Percentiles rank a stretch among this genome's conserved stretches.
These are phyloP conservation scores for Yamadazyma philogaea DNA, from an alignment of 805 yeast genomes.

Conservation along the genomic window DNA sequence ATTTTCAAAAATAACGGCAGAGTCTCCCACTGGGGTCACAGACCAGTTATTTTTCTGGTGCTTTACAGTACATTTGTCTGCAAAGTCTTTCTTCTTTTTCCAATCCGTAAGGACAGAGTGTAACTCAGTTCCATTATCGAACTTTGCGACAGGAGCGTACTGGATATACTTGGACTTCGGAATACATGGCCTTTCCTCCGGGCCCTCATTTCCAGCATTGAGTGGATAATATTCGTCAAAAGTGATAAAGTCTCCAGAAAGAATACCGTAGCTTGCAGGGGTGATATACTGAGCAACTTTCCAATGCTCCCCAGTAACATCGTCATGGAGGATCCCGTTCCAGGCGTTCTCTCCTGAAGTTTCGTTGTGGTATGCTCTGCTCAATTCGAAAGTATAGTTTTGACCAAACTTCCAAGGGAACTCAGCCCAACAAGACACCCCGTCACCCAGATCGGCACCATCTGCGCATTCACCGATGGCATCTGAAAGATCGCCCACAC, in stretches of 20 bases:
- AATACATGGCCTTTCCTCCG: not conserved
- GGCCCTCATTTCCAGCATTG: not conserved
- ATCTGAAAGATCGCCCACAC: not conserved
- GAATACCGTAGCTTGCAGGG: conserved; percentile 9
- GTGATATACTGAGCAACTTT: conserved; percentile 10
- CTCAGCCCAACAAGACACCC: conserved; percentile 11
- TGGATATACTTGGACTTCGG: conserved; percentile 9
- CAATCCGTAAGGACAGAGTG: not conserved
- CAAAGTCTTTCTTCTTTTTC: not conserved
- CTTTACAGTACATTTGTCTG: not conserved
- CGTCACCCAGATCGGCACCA: conserved; percentile 15
- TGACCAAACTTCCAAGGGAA: conserved; percentile 13
- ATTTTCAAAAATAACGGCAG: conserved; percentile 2
- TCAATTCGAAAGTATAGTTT: conserved; percentile 11
- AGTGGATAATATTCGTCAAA: conserved; percentile 11
- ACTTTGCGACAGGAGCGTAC: conserved; percentile 6
- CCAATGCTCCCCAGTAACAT: conserved; percentile 9
- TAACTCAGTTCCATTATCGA: conserved; percentile 5
- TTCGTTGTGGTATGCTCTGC: conserved; percentile 1
- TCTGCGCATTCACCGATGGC: conserved; percentile 2
- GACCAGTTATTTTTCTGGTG: not conserved
- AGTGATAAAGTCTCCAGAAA: not conserved
- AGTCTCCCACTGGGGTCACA: not conserved
- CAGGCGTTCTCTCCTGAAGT: conserved; percentile 11
- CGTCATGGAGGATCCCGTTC: conserved; percentile 12